Conservation (phyloP, 2,329 filamentous ascomycete species). For the Talaromyces sp. region DNA sequence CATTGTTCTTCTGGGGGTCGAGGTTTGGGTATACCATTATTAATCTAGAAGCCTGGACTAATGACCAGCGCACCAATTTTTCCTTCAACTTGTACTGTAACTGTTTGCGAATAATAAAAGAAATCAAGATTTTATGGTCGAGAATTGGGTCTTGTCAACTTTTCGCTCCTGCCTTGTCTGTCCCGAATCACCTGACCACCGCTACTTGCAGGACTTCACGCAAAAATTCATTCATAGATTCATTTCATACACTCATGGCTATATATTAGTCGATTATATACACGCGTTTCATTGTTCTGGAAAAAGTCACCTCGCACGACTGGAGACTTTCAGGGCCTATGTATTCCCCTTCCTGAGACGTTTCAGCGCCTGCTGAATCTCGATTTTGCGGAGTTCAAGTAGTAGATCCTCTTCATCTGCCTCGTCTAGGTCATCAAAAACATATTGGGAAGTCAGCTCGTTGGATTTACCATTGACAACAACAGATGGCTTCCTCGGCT, state of each 20-base stretch:
- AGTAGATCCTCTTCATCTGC: conserved; percentile 33
- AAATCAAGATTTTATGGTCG: neutral
- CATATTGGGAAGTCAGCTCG: conserved; percentile 15
- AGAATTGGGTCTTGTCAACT: neutral
- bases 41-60: neutral
- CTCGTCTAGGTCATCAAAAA: conserved; percentile 26
- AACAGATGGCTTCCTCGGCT: conserved; percentile 7
- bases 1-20: neutral
- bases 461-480: conserved; percentile 17
- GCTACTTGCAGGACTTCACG: neutral
- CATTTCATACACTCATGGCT: neutral
- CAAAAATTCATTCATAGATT: neutral
- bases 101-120: neutral
- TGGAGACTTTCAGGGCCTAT: neutral
- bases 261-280: neutral
- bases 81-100: neutral
- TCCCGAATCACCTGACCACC: neutral
- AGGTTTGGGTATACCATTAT: neutral
- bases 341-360: conserved; percentile 17
- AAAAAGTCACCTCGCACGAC: neutral
- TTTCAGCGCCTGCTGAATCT: conserved; percentile 31
- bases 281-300: neutral
- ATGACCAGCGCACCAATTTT: neutral
- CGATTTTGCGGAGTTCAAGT: conserved; percentile 30
- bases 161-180: conserved; percentile 6